These are phyloP conservation scores for Debaryomyces nepalensis DNA, from an alignment of 1,139 yeast species.

Conservation along the genomic window DNA sequence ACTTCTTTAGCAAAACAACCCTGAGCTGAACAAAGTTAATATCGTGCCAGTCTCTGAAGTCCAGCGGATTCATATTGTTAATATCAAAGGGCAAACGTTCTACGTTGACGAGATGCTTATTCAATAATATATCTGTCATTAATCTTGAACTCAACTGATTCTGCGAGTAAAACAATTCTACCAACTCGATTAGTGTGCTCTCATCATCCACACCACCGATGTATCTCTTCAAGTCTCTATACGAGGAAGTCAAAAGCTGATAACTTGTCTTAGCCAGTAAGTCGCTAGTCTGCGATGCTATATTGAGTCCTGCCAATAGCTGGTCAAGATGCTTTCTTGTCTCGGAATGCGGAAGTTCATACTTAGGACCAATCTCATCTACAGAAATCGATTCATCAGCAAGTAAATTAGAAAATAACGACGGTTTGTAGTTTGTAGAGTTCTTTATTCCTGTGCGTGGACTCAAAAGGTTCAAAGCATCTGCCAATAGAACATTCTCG, in stretches of 20 bases:
- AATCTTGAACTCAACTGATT: conserved; percentile 30
- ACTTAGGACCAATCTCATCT: conserved; percentile 15
- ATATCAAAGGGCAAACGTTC: conserved; percentile 30
- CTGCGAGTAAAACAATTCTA: conserved; percentile 32
- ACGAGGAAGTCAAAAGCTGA: conserved; percentile 23
- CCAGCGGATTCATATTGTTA: conserved; percentile 11
- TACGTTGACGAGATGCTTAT: conserved; percentile 29
- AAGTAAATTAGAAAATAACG: conserved; percentile 37
- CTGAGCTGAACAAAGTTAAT: conserved; percentile 27
- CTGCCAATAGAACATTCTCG: conserved; percentile 38
- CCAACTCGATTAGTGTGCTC: conserved; percentile 31
- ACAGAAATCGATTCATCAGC: conserved; percentile 32
- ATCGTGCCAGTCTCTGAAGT: conserved; percentile 17
- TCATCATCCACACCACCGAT: conserved; percentile 30
- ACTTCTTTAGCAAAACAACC: conserved; percentile 41
- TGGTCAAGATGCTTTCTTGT: conserved; percentile 14
- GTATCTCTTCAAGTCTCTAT: conserved; percentile 26
- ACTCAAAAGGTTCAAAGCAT: conserved; percentile 45
- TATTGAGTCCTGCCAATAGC: conserved; percentile 14
- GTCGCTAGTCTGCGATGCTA: conserved; percentile 15
- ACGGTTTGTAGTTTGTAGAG: conserved; percentile 34
- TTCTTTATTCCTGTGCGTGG: conserved; percentile 21
- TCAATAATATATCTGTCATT: conserved; percentile 35
- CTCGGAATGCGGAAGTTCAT: conserved; percentile 14
- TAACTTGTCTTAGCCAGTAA: conserved; percentile 16